Evolutionary conservation across 2,329 filamentous ascomycete genomes (phyloP).

Genomic region (Nannizziopsis arthrosporioides): DNA sequence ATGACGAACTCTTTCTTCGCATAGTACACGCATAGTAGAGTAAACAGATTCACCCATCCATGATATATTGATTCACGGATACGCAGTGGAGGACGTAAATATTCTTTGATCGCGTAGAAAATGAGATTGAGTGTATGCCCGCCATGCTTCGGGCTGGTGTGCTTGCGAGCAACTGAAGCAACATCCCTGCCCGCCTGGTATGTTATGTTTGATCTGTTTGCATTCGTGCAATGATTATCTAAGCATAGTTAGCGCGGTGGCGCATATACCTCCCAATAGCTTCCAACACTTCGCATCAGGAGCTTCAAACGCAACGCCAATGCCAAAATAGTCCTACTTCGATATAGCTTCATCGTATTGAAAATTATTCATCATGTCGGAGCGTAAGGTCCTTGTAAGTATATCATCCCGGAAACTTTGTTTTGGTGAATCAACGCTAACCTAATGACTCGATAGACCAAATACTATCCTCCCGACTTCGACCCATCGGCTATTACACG

Average conservation of each 20-base stretch:
- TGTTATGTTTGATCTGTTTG: slow-evolving; percentile 5
- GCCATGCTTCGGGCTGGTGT: too few species aligned
- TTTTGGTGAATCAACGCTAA: neutral
- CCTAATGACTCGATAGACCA: slow-evolving; percentile 17
- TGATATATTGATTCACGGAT: too few species aligned
- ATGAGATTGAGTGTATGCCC: too few species aligned
- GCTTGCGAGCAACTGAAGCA: neutral
- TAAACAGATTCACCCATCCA: neutral
- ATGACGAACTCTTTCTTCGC: slow-evolving; percentile 38
- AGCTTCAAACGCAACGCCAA: too few species aligned
- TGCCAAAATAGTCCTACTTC: neutral
- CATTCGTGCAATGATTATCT: too few species aligned
- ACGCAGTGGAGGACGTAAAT: too few species aligned
- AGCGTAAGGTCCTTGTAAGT: slow-evolving; percentile 59
- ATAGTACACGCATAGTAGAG: neutral
- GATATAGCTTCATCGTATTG: neutral
- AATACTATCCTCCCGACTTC: slow-evolving; percentile 63
- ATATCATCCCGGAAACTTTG: neutral
- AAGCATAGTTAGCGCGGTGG: too few species aligned
- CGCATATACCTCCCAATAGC: too few species aligned
- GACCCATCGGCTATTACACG: slow-evolving; percentile 72
- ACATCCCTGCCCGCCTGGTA: neutral
- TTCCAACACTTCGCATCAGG: too few species aligned
- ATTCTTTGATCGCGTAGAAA: too few species aligned
- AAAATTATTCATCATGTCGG: slow-evolving; percentile 52